These are phyloP conservation scores for Paramecium biaurelia DNA, from an alignment of 73 alveolate genomes.

Conservation along the genomic window DNA sequence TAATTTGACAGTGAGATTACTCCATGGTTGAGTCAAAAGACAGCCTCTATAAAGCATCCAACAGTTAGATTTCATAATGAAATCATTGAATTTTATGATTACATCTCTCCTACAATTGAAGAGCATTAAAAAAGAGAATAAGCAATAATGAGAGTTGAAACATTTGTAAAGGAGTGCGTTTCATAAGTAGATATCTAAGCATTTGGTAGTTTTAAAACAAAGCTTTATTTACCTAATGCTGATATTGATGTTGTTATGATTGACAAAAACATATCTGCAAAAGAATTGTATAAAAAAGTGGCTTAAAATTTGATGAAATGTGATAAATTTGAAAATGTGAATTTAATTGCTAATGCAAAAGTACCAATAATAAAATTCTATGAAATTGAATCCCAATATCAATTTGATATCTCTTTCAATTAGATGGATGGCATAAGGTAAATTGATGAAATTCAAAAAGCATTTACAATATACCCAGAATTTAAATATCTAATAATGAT, in stretches of 20 bases:
- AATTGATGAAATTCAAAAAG: constrained; percentile 75
- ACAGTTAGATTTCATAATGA: constrained; percentile 93
- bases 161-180: constrained; percentile 28
- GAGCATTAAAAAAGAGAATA: constrained; percentile 73
- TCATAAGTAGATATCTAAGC: constrained; percentile 73
- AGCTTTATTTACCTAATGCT: constrained; percentile 90
- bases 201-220: constrained; percentile 94
- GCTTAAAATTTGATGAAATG: constrained; percentile 45
- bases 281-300: constrained; percentile 57
- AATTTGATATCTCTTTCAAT: constrained; percentile 90
- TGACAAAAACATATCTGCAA: constrained; percentile 40
- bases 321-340: constrained; percentile 57
- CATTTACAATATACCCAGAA: constrained; percentile 81
- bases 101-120: constrained; percentile 77
- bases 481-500: constrained; percentile 79
- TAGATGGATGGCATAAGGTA: constrained; percentile 86
- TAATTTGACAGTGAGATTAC: constrained; percentile 37
- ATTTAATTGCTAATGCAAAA: constrained; percentile 80
- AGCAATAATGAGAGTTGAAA: constrained; percentile 70
- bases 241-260: constrained; percentile 90
- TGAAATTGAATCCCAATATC: constrained; percentile 72
- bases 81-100: constrained; percentile 90
- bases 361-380: constrained; percentile 92
- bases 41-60: constrained; percentile 68
- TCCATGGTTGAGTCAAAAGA: constrained; percentile 52